Base-by-base conservation (phyloP, 208 protist species). In the Jaenimonas drosophilae region DNA sequence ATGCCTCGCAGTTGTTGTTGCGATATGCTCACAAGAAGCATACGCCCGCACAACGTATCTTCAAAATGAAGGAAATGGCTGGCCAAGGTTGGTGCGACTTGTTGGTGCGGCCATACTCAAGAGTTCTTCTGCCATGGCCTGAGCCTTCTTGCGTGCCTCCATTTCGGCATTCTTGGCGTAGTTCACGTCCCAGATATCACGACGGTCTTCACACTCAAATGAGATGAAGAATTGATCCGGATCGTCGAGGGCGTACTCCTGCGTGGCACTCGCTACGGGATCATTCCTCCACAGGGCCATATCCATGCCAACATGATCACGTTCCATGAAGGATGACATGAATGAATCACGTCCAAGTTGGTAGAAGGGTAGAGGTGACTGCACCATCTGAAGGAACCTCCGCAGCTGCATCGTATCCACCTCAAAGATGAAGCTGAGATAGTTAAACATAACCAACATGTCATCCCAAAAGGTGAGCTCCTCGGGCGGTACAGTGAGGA, bases 341-440 rank as follows among this genome's bases (percentile, higher is more conserved):
- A 67, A 67, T 19, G 20, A 37, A 24, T 60, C 32, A 33, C 60
- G 60, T 24, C 60, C 60, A 28, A 46, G 38, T 16, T 67, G 29
- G 30, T 62, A 67, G 24, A 67, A 67, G 24, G 47, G 60, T 20
- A 67, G 29, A 21, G 60, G 53, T 17, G 60, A 67, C 14, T 53
- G 54, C 28, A 47, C 48, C 60, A 67, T 67, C 23, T 67, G 60
- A 0, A 67, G 40, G 29, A 51, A 67, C 6, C 54, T 28, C 28
- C 60, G 60, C 11, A 67, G 23, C n/a, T 48, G 39, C 6, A 20
- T n/a, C 33, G 54, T 50, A 34, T 67, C 60, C 44, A 62, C 51
- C 48, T 51, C 41, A 42, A 67, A 38, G 36, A 67, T 43, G 43
- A 67, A 67, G 12, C 45, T 48, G 24, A 67, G 43, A 39, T 62